Evolutionary conservation across 805 yeast genomes (phyloP).

Genomic region (Myxozyma vanderwaltii): DNA sequence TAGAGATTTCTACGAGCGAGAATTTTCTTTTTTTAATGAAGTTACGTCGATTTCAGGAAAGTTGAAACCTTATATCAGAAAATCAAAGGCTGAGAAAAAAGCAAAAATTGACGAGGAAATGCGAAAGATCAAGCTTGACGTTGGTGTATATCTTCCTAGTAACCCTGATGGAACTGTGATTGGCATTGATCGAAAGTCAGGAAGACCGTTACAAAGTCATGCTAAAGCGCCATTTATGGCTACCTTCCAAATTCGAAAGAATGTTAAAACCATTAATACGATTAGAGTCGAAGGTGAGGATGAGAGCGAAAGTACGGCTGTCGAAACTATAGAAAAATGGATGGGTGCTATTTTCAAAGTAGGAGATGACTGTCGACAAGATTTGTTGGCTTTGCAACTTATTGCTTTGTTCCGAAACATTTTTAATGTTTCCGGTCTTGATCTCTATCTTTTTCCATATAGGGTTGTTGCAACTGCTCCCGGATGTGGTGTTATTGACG

Average conservation of each 20-base stretch:
- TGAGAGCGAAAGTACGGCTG: slow-evolving; percentile 27
- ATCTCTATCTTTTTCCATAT: slow-evolving; percentile 87
- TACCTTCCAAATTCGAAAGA: slow-evolving; percentile 73
- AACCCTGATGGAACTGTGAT: slow-evolving; percentile 95
- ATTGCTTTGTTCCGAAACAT: slow-evolving; percentile 89
- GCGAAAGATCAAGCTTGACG: slow-evolving; percentile 69
- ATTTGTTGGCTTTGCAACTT: slow-evolving; percentile 87
- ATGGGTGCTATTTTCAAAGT: slow-evolving; percentile 97
- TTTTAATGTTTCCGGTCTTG: slow-evolving; percentile 86
- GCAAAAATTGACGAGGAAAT: slow-evolving; percentile 94
- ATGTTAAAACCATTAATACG: slow-evolving; percentile 18
- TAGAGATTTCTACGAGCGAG: slow-evolving; percentile 69
- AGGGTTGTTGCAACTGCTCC: slow-evolving; percentile 98
- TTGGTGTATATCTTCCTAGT: slow-evolving; percentile 90
- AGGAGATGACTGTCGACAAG: slow-evolving; percentile 99
- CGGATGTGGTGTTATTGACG: slow-evolving; percentile 99
- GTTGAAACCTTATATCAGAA: slow-evolving; percentile 89
- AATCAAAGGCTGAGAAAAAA: slow-evolving; percentile 94
- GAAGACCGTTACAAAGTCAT: slow-evolving; percentile 93
- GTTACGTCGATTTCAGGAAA: slow-evolving; percentile 94
- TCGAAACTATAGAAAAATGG: slow-evolving; percentile 63
- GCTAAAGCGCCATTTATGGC: slow-evolving; percentile 99
- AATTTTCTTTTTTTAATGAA: slow-evolving; percentile 84
- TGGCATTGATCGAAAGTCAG: slow-evolving; percentile 89
- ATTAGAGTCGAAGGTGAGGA: slow-evolving; percentile 41